Conservation (phyloP, 495 filamentous ascomycete genomes). For the Tuber magnatum region DNA sequence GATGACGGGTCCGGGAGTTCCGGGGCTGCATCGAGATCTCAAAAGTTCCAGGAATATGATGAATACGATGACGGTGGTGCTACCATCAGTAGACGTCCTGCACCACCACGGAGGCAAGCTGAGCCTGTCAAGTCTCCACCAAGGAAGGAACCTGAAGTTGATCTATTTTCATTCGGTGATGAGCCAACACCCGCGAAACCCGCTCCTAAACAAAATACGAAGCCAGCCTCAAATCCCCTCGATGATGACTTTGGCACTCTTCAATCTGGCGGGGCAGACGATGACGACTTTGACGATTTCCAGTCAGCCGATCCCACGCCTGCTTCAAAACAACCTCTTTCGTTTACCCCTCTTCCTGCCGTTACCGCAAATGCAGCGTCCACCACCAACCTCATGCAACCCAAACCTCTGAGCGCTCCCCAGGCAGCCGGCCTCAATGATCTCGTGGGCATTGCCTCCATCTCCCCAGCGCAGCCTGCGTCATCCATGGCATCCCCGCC, state of each 20-base stretch:
- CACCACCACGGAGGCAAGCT: constrained; percentile 44
- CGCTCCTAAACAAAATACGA: constrained; percentile 44
- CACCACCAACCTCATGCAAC: constrained; percentile 62
- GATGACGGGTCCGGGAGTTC: constrained; percentile 44
- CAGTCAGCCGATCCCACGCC: constrained; percentile 72
- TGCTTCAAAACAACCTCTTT: constrained; percentile 43
- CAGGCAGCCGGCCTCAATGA: constrained; percentile 72
- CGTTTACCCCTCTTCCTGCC: constrained; percentile 42
- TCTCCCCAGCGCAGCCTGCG: constrained; percentile 55
- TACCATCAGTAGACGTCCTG: constrained; percentile 14
- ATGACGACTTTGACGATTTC: constrained; percentile 98
- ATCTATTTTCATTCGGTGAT: constrained; percentile 87
- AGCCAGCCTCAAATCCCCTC: constrained; percentile 46
- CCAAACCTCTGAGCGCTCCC: constrained; percentile 71
- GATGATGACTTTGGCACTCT: constrained; percentile 54
- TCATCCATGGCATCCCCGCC: constrained; percentile 47
- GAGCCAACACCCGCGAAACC: constrained; percentile 49
- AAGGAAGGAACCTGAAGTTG: constrained; percentile 73
- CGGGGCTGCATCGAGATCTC: constrained; percentile 48
- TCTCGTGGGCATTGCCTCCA: constrained; percentile 65
- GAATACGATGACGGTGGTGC: constrained; percentile 77
- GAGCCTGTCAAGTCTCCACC: constrained; percentile 49
- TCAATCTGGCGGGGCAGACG: constrained; percentile 52
- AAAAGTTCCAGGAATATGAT: constrained; percentile 93
- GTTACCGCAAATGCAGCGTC: constrained; percentile 53